A percentile compares a stretch with the other conserved stretches of the same genome.
Conservation (phyloP, 352 stramenopile species). For the Pythium sukuiense region DNA sequence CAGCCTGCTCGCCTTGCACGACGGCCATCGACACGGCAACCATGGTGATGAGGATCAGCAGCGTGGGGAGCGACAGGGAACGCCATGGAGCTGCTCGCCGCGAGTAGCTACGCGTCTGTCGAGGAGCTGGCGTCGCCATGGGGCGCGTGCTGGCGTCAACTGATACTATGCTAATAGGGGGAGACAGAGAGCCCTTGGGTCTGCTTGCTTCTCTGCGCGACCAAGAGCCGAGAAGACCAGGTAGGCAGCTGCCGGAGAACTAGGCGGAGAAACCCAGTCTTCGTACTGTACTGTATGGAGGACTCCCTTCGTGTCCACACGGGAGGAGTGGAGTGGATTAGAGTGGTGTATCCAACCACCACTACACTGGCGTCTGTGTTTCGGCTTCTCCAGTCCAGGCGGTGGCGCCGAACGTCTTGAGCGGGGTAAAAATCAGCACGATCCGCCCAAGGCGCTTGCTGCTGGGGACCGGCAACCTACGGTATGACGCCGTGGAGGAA, state of each 20-base stretch:
- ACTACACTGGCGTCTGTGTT: background rate
- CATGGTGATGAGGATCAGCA: background rate
- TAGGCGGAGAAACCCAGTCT: background rate
- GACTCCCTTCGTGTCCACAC: background rate
- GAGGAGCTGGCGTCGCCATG: background rate
- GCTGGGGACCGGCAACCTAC: background rate
- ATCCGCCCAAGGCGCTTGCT: background rate
- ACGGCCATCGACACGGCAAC: background rate
- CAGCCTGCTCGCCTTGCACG: background rate
- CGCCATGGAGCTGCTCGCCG: background rate
- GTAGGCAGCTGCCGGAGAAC: background rate
- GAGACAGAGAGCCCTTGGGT: too few relatives aligned
- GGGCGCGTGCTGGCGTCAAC: background rate
- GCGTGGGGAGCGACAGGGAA: conserved; percentile 2
- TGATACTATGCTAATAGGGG: too few relatives aligned
- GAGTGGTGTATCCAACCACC: background rate
- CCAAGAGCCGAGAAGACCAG: background rate
- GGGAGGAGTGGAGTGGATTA: background rate
- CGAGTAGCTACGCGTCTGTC: background rate
- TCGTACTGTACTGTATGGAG: background rate
- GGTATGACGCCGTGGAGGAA: background rate
- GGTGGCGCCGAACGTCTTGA: background rate
- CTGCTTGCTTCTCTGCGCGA: background rate
- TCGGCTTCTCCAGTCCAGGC: background rate
- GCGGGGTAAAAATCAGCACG: background rate